phyloP scores from a whole-genome alignment of 179 eudicot species.

The Actinidia polygama region DNA sequence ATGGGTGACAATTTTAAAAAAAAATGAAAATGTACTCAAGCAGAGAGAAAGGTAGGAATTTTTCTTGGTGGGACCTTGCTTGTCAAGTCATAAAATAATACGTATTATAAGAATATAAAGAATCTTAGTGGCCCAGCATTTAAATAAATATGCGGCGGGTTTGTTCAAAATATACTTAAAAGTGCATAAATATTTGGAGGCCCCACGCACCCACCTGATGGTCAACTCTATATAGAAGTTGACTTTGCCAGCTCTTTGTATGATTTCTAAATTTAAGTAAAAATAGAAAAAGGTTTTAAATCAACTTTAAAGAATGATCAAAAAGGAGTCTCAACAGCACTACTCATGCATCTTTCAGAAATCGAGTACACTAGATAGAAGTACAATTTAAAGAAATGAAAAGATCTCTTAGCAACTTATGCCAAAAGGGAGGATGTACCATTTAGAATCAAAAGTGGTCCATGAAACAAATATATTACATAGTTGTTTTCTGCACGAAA shows the following conservation, averaged over 20 bases:
- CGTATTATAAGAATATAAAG: no score
- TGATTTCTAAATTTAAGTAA: neutral
- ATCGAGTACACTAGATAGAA: neutral
- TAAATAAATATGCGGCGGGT: no score
- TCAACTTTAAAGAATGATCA: constrained; percentile 3
- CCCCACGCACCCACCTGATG: neutral
- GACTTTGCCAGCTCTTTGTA: neutral
- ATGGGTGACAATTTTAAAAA: neutral
- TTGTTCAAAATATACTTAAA: no score
- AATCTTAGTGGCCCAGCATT: no score
- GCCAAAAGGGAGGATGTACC: neutral
- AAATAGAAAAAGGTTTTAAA: neutral
- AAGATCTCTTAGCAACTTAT: neutral
- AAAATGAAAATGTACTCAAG: neutral
- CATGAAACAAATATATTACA: neutral
- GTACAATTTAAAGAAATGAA: neutral
- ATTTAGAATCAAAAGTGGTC: neutral
- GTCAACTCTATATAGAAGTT: neutral
- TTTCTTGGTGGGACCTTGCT: neutral
- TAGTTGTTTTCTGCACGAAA: neutral
- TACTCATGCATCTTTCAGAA: constrained; percentile 10
- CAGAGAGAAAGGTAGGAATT: neutral
- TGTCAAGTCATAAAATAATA: neutral
- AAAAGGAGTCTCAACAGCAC: neutral
- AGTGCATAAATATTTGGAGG: neutral